These are phyloP conservation scores for Pseudogymnoascus sp. DNA, from an alignment of 2,329 filamentous ascomycete genomes.

Conservation along the genomic window DNA sequence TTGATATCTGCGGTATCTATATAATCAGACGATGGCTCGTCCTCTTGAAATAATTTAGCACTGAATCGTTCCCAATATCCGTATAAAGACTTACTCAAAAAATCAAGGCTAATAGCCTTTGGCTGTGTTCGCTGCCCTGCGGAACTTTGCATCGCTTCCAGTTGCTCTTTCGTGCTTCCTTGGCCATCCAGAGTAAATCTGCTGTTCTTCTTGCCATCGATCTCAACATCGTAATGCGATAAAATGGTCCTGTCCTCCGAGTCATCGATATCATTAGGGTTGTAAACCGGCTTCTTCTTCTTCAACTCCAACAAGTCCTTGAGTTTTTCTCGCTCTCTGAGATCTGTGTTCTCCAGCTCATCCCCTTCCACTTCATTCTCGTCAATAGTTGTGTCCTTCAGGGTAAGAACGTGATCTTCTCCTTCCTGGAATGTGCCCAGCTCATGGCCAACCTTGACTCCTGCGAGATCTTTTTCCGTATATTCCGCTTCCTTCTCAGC, in stretches of 20 bases:
- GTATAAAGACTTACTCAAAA: constrained; percentile 39
- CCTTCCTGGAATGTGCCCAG: constrained; percentile 70
- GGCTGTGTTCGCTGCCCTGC: constrained; percentile 51
- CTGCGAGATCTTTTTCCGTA: constrained; percentile 75
- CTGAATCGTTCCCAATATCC: constrained; percentile 11
- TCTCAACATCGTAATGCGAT: constrained; percentile 91
- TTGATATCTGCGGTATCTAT: constrained; percentile 80
- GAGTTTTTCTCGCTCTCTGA: constrained; percentile 64
- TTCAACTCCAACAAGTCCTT: constrained; percentile 73
- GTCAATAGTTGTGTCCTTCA: constrained; percentile 87
- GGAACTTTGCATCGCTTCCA: constrained; percentile 43
- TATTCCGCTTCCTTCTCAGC: constrained; percentile 62
- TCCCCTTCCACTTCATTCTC: constrained; percentile 80
- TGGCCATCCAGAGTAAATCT: constrained; percentile 76
- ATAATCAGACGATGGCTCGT: constrained; percentile 73
- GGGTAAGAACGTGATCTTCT: constrained; percentile 80
- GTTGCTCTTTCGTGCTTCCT: constrained; percentile 58
- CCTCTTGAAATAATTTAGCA: constrained; percentile 37
- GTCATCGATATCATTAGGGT: constrained; percentile 65
- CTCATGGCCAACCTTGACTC: constrained; percentile 87
- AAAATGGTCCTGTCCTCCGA: constrained; percentile 60
- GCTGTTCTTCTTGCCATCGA: constrained; percentile 80
- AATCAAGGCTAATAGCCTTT: constrained; percentile 69
- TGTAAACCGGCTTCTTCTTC: constrained; percentile 83
- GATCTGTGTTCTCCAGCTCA: constrained; percentile 69